A percentile compares a stretch with the other conserved stretches of the same genome.
Conservation (phyloP, 306 rosid genomes). For the Trifolium dubium region DNA sequence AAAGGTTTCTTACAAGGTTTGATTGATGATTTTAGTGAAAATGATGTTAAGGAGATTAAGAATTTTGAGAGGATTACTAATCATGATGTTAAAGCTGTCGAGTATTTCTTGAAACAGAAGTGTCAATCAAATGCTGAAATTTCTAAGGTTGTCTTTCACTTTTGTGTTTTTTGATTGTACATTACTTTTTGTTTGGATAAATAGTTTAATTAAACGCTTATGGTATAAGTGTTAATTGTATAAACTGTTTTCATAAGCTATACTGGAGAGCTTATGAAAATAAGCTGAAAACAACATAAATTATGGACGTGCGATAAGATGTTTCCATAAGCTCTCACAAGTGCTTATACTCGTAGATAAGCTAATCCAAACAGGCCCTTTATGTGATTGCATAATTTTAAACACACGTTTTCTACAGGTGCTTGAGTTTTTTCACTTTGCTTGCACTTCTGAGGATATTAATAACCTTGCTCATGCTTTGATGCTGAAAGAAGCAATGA, state of each 20-base stretch:
- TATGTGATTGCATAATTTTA: constrained; percentile 11
- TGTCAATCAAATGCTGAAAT: constrained; percentile 71
- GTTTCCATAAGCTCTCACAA: neutral
- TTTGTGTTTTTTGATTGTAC: neutral
- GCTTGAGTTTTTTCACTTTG: constrained; percentile 90
- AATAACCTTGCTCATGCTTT: constrained; percentile 89
- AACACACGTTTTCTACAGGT: constrained; percentile 50
- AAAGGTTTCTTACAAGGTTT: constrained; percentile 57
- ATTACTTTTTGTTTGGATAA: constrained; percentile 12
- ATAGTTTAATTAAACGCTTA: too few relatives aligned
- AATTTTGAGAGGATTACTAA: constrained; percentile 76
- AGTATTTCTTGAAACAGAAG: constrained; percentile 82
- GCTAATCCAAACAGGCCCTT: neutral
- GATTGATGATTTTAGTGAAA: constrained; percentile 56
- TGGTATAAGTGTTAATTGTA: neutral
- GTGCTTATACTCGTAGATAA: neutral
- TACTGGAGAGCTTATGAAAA: neutral
- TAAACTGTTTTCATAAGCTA: neutral
- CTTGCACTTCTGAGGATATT: constrained; percentile 91
- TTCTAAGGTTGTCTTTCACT: constrained; percentile 57
- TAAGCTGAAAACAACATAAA: neutral
- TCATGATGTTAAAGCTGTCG: constrained; percentile 93
- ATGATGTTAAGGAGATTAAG: constrained; percentile 76
- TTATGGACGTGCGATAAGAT: neutral
- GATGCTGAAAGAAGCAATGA: constrained; percentile 81